Base-by-base conservation (phyloP, 1,139 yeast species). In the Pichia sp. region DNA sequence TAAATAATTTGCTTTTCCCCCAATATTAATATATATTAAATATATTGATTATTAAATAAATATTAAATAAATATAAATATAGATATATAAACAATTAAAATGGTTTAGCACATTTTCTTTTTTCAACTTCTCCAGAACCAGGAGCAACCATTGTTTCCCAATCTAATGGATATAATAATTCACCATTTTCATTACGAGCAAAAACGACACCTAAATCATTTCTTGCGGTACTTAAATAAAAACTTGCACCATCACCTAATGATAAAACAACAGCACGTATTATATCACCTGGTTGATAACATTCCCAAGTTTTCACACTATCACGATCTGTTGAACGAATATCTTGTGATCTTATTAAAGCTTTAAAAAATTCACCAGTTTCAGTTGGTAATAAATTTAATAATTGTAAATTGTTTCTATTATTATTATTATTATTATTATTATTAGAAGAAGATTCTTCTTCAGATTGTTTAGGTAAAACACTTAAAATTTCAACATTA, bases 101-200 rank as follows among this genome's bases (percentile, higher is more conserved):
- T 8, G 97, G 96, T 65, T 88, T 90, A 5, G 98, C 98, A 68
- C 96, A 88, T 66, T 94, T 94, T 52, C 98, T 75, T 59, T 73
- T 73, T 62, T 90, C 97, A 30, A 80, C 67, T 27, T 75, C 76
- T 1, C 97, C 97, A 4, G 89, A 80, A 40, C 69, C 71, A 4
- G 83, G 81, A 55, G 87, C 81, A 43, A 85, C 76, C 97, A 94
- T 92, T 9, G 89, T 86, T 66, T 89, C 90, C 97, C 98, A 94
- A 67, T 92, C 97, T 37, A 89, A 67, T 3, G 98, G 95, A 59
- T 82, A 85, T 92, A 94, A 82, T 53, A 83, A 70, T 44, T 78
- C 81, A 1, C 96, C 97, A 8, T 83, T 78, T 9, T 89, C 86
- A 51, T 73, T 75, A 57, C 75, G 81, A 8, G 98, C 97, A 65